Percentiles rank a stretch among this genome's conserved stretches.
Evolutionary conservation across 1,284 basidiomycete species (phyloP).

Genomic region (Heterobasidion parviporum): DNA sequence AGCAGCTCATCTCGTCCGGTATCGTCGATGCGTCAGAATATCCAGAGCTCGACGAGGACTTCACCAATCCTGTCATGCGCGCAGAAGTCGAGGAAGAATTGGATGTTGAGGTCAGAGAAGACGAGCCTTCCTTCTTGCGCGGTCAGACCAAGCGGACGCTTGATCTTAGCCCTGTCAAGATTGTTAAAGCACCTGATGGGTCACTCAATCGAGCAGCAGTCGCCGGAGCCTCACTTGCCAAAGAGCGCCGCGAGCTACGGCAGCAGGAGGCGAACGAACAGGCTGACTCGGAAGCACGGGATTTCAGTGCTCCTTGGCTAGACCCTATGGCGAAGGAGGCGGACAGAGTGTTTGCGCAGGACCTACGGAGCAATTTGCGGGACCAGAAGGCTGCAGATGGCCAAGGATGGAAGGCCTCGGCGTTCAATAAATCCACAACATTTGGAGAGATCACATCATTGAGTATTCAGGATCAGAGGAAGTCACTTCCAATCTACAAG

Average conservation of each 20-base stretch:
- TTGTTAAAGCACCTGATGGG: slow-evolving; percentile 91
- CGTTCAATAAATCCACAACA: slow-evolving; percentile 95
- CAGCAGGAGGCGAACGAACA: slow-evolving; percentile 93
- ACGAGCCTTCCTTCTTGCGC: slow-evolving; percentile 93
- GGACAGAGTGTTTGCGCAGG: slow-evolving; percentile 91
- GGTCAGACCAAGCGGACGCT: slow-evolving; percentile 95
- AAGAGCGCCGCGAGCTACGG: slow-evolving; percentile 89
- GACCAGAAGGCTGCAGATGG: slow-evolving; percentile 79
- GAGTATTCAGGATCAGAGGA: slow-evolving; percentile 91
- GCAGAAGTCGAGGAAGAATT: slow-evolving; percentile 92
- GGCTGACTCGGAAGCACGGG: slow-evolving; percentile 88
- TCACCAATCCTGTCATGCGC: slow-evolving; percentile 66
- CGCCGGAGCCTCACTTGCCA: slow-evolving; percentile 87
- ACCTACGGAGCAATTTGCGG: slow-evolving; percentile 76
- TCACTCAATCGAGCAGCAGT: slow-evolving; percentile 94
- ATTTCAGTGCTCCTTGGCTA: slow-evolving; percentile 93
- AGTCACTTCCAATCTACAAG: slow-evolving; percentile 91
- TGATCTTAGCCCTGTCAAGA: slow-evolving; percentile 95
- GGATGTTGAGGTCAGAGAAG: slow-evolving; percentile 95
- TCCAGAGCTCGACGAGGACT: slow-evolving; percentile 92
- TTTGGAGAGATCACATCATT: slow-evolving; percentile 89
- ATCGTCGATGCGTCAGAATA: slow-evolving; percentile 91
- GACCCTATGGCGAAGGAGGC: slow-evolving; percentile 92
- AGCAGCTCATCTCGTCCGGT: slow-evolving; percentile 96
- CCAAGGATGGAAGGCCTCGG: slow-evolving; percentile 88